phyloP scores from a whole-genome alignment of 768 basidiomycete genomes.

The Filobasidium wieringae region DNA sequence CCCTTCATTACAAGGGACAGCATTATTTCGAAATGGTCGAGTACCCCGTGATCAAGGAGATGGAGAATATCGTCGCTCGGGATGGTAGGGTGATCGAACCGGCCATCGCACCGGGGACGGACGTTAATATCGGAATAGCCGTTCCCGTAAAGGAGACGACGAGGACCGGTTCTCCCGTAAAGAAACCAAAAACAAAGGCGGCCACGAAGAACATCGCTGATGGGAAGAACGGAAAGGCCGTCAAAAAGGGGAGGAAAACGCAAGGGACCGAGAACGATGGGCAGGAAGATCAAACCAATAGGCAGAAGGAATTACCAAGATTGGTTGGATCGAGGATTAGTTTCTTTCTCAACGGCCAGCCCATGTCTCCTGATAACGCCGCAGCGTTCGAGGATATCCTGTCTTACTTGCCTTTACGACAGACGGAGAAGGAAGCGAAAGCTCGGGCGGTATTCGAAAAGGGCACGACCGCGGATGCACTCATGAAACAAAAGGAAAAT shows the following conservation, averaged over 20 bases:
- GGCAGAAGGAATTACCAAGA: conserved; percentile 52
- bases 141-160: neutral
- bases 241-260: conserved; percentile 20
- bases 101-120: conserved; percentile 26
- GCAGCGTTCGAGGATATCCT: conserved; percentile 77
- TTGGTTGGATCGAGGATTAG: conserved; percentile 62
- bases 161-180: conserved; percentile 37
- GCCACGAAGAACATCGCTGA: neutral
- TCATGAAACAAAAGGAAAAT: conserved; percentile 47
- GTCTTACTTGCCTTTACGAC: conserved; percentile 73
- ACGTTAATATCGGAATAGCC: conserved; percentile 8
- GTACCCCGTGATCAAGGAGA: conserved; percentile 79
- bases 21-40: conserved; percentile 91
- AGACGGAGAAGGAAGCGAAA: conserved; percentile 52
- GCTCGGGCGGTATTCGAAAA: conserved; percentile 50
- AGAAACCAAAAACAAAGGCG: conserved; percentile 52
- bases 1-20: conserved; percentile 92
- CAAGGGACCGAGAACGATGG: conserved; percentile 1
- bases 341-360: conserved; percentile 86
- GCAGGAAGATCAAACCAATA: conserved; percentile 17
- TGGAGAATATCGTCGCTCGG: conserved; percentile 72
- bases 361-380: conserved; percentile 45
- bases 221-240: neutral
- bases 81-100: conserved; percentile 33
- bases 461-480: conserved; percentile 48